phyloP scores from a whole-genome alignment of 768 basidiomycete genomes.

The Sarcomyxa edulis region DNA sequence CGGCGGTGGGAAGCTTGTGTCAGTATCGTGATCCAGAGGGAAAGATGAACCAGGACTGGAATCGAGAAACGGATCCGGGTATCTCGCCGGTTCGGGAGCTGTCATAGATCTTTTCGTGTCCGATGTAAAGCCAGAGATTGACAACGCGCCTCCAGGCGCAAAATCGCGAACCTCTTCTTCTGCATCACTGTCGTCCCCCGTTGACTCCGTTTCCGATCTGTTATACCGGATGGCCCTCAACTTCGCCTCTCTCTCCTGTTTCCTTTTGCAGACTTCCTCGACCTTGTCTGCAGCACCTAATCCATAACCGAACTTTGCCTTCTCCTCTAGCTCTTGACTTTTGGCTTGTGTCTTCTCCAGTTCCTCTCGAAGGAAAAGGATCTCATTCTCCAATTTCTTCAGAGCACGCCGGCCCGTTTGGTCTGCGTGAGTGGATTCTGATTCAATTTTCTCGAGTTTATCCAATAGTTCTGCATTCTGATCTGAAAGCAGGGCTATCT shows the following conservation, averaged over 20 bases:
- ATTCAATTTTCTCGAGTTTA: slow-evolving; percentile 72
- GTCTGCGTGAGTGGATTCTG: slow-evolving; percentile 63
- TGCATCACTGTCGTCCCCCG: slow-evolving; percentile 20
- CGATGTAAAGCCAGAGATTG: slow-evolving; percentile 21
- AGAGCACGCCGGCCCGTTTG: slow-evolving; percentile 64
- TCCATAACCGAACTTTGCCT: slow-evolving; percentile 41
- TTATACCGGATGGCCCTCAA: slow-evolving; percentile 43
- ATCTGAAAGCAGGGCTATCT: slow-evolving; percentile 68
- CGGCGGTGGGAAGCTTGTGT: background rate
- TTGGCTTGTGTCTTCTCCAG: slow-evolving; percentile 70
- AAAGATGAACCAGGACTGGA: background rate
- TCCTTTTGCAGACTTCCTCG: slow-evolving; percentile 39
- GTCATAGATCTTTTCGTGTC: background rate
- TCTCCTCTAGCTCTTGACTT: slow-evolving; percentile 69
- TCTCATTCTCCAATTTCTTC: slow-evolving; percentile 74
- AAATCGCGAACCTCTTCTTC: slow-evolving; percentile 45
- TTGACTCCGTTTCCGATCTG: slow-evolving; percentile 13
- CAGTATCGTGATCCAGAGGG: background rate
- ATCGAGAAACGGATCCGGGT: background rate
- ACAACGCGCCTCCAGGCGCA: slow-evolving; percentile 48
- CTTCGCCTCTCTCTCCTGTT: slow-evolving; percentile 48
- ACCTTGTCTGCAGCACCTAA: slow-evolving; percentile 33
- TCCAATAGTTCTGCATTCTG: slow-evolving; percentile 78
- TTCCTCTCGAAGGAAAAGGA: slow-evolving; percentile 66
- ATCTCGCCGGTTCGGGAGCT: background rate